These are phyloP conservation scores for Botrytis medusae DNA, from an alignment of 2,329 filamentous ascomycete species.

Conservation along the genomic window DNA sequence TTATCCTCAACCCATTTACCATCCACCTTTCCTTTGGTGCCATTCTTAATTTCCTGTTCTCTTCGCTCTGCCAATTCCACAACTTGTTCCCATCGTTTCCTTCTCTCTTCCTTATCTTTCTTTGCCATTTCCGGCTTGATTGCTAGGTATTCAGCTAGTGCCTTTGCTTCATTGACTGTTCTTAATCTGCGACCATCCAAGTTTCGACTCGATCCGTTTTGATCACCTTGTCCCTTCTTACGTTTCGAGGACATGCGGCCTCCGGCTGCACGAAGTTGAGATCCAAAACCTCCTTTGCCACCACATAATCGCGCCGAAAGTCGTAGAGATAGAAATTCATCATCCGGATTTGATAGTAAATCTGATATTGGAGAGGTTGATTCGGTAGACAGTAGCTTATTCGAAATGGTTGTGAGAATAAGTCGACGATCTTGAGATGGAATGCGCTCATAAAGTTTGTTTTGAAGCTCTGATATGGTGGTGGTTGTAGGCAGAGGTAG, in stretches of 20 bases:
- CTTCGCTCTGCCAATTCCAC: slow-evolving; percentile 80
- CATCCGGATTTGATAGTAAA: slow-evolving; percentile 56
- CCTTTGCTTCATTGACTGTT: slow-evolving; percentile 93
- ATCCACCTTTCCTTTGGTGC: slow-evolving; percentile 70
- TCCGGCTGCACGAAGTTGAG: slow-evolving; percentile 91
- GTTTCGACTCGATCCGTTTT: slow-evolving; percentile 89
- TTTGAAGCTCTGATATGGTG: slow-evolving; percentile 65
- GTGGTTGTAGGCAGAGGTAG: slow-evolving; percentile 68
- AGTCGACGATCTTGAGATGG: slow-evolving; percentile 60
- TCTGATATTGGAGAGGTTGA: slow-evolving; percentile 58
- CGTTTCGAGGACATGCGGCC: slow-evolving; percentile 94
- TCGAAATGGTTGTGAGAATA: slow-evolving; percentile 78
- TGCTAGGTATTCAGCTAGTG: slow-evolving; percentile 88
- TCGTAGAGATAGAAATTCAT: slow-evolving; percentile 78
- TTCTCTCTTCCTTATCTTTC: slow-evolving; percentile 83
- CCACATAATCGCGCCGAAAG: slow-evolving; percentile 78
- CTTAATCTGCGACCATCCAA: slow-evolving; percentile 86
- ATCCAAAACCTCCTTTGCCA: slow-evolving; percentile 97
- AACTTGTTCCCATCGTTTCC: slow-evolving; percentile 83
- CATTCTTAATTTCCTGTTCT: slow-evolving; percentile 79
- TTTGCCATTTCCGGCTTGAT: slow-evolving; percentile 97
- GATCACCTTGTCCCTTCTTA: slow-evolving; percentile 79
- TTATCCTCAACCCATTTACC: slow-evolving; percentile 95
- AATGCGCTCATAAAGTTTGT: slow-evolving; percentile 60
- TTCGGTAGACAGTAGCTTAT: slow-evolving; percentile 62